phyloP scores from a whole-genome alignment of 163 green algal genomes.

The Trebouxiophyceae sp. region DNA sequence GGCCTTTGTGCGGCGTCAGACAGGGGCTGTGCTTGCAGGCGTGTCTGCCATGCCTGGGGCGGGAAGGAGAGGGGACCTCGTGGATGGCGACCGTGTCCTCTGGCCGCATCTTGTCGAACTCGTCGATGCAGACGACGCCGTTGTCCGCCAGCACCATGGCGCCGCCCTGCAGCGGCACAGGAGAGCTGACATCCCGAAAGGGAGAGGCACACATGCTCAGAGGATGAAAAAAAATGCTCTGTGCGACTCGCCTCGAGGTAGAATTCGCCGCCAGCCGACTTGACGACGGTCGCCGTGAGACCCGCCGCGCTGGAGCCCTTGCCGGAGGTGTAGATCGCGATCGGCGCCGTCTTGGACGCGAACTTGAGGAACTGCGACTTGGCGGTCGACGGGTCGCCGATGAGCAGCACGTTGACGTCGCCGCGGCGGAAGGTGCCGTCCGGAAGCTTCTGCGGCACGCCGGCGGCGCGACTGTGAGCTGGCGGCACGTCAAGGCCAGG shows the following conservation, averaged over 20 bases:
- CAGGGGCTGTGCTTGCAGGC: no score
- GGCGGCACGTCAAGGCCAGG: no score
- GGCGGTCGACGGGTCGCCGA: slow-evolving; percentile 96
- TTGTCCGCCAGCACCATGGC: slow-evolving; percentile 99
- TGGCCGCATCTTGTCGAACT: slow-evolving; percentile 99
- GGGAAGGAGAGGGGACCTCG: slow-evolving; percentile 39
- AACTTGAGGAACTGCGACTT: slow-evolving; percentile 99
- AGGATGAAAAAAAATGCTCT: no score
- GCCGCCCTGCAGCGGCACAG: slow-evolving; percentile 58
- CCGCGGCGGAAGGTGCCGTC: slow-evolving; percentile 83
- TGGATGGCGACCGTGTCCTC: slow-evolving; percentile 94
- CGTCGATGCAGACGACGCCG: slow-evolving; percentile 98
- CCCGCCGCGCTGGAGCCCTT: slow-evolving; percentile 95
- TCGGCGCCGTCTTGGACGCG: slow-evolving; percentile 83
- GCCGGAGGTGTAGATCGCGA: slow-evolving; percentile 97
- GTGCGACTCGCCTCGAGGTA: slow-evolving; percentile 83
- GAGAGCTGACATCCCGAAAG: neutral
- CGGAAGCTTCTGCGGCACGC: slow-evolving; percentile 70
- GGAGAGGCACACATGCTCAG: no score
- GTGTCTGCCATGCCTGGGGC: neutral
- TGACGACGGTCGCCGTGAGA: slow-evolving; percentile 94
- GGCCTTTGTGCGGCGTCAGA: no score
- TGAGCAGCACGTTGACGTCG: slow-evolving; percentile 98
- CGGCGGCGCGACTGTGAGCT: no score
- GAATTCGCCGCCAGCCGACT: slow-evolving; percentile 79